Conservation (phyloP, 2,329 filamentous ascomycete genomes). For the Chrysoporthe deuterocubensis region DNA sequence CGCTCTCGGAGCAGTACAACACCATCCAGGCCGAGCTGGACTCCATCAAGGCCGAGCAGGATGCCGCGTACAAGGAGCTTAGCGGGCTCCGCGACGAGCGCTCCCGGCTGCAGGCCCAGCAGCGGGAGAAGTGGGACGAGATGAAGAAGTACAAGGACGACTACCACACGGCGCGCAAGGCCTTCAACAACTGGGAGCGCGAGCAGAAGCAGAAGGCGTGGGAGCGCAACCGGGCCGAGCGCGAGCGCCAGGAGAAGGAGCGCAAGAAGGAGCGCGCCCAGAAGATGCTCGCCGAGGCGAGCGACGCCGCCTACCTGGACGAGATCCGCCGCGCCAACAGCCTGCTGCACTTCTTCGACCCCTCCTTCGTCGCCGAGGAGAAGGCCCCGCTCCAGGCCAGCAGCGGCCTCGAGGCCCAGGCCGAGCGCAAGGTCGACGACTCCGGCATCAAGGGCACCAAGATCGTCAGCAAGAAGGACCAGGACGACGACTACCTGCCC, state of each 20-base stretch:
- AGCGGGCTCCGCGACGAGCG: constrained; percentile 84
- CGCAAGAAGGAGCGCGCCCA: constrained; percentile 77
- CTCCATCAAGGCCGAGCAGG: constrained; percentile 87
- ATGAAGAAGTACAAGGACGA: constrained; percentile 89
- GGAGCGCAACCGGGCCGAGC: constrained; percentile 82
- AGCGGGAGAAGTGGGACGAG: constrained; percentile 82
- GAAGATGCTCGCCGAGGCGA: constrained; percentile 78
- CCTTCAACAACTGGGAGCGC: constrained; percentile 81
- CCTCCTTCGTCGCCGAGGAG: constrained; percentile 65
- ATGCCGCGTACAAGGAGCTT: constrained; percentile 86
- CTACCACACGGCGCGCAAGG: constrained; percentile 81
- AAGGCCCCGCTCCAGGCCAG: constrained; percentile 67
- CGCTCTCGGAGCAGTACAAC: constrained; percentile 83
- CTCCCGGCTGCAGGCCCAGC: constrained; percentile 79
- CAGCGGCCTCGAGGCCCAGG: constrained; percentile 77
- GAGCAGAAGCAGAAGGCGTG: constrained; percentile 76
- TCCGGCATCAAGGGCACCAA: constrained; percentile 83
- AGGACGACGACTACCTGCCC: constrained; percentile 83
- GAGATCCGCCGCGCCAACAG: constrained; percentile 90
- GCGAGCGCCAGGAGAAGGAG: constrained; percentile 71
- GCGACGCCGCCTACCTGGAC: constrained; percentile 85
- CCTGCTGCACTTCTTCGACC: constrained; percentile 90
- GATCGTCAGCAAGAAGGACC: constrained; percentile 83
- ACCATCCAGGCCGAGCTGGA: constrained; percentile 88
- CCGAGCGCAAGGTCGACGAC: constrained; percentile 82